These are phyloP conservation scores for Arthrobotrys conoides DNA, from an alignment of 2,329 filamentous ascomycete species.

Conservation along the genomic window DNA sequence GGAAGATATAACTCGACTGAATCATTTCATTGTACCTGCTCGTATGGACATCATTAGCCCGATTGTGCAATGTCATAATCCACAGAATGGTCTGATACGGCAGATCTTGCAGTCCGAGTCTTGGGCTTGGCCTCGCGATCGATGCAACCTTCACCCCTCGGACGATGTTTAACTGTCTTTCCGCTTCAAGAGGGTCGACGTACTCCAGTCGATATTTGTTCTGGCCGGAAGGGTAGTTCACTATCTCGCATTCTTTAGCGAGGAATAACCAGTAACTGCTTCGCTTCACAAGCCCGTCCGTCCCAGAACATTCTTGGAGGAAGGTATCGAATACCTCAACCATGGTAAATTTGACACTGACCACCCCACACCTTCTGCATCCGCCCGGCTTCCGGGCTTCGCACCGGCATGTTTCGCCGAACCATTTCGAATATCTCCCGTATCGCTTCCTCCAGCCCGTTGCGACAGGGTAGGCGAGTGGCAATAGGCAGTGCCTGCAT, in stretches of 20 bases:
- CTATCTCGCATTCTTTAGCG: constrained; percentile 45
- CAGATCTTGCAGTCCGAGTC: constrained; percentile 43
- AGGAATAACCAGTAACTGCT: constrained; percentile 36
- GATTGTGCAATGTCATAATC: constrained; percentile 40
- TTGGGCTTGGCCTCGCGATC: background rate
- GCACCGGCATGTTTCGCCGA: constrained; percentile 7
- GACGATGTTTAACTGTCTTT: constrained; percentile 28
- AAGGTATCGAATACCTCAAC: constrained; percentile 46
- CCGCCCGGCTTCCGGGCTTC: constrained; percentile 6
- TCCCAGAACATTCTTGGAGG: constrained; percentile 7
- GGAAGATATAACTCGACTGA: constrained; percentile 40
- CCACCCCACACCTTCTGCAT: constrained; percentile 44
- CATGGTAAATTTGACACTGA: constrained; percentile 51
- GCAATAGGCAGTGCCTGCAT: constrained; percentile 41
- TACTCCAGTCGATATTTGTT: constrained; percentile 6
- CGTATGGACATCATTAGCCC: constrained; percentile 6
- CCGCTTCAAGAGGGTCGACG: constrained; percentile 1
- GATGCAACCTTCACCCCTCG: constrained; percentile 24
- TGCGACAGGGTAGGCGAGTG: constrained; percentile 6
- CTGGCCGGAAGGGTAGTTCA: constrained; percentile 3
- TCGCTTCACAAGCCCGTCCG: constrained; percentile 3
- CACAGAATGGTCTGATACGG: constrained; percentile 12
- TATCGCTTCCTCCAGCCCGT: constrained; percentile 8
- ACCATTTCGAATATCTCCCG: background rate
- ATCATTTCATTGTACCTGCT: constrained; percentile 4